Percentiles rank a stretch among this genome's conserved stretches.
Conservation (phyloP, 2,329 filamentous ascomycete species). For the Pseudocercospora cruenta region DNA sequence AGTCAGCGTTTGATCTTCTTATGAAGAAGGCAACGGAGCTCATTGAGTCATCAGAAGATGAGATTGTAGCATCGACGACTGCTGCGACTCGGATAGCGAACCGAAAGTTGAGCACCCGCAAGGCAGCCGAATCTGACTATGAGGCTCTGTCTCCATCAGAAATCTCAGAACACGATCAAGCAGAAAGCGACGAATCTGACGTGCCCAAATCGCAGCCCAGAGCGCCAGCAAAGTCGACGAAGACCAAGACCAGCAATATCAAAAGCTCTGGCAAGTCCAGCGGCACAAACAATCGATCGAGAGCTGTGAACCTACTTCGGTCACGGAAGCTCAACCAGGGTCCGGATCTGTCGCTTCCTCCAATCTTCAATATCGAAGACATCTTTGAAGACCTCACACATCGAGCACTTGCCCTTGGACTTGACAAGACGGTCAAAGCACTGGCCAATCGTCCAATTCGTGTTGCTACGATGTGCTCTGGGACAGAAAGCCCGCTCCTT, state of each 20-base stretch:
- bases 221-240: not conserved
- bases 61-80: not conserved
- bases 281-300: not conserved
- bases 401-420: slow-evolving; percentile 36
- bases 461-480: slow-evolving; percentile 76
- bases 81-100: not conserved
- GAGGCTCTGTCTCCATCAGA: not conserved
- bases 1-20: not conserved
- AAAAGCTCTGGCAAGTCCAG: slow-evolving; percentile 1
- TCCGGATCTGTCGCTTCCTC: slow-evolving; percentile 46
- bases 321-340: slow-evolving; percentile 9
- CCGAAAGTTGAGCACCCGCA: not conserved
- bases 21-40: not conserved
- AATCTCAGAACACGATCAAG: not conserved
- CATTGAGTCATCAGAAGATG: not conserved
- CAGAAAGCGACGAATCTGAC: slow-evolving; percentile 1
- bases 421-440: not conserved
- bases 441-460: slow-evolving; percentile 44
- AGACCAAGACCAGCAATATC: not conserved
- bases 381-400: slow-evolving; percentile 56
- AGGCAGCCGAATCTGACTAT: not conserved
- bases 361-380: slow-evolving; percentile 50
- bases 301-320: not conserved
- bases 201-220: not conserved
- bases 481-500: slow-evolving; percentile 74